These are phyloP conservation scores for Elongisporangium prolatum DNA, from an alignment of 352 stramenopile species.

Conservation along the genomic window DNA sequence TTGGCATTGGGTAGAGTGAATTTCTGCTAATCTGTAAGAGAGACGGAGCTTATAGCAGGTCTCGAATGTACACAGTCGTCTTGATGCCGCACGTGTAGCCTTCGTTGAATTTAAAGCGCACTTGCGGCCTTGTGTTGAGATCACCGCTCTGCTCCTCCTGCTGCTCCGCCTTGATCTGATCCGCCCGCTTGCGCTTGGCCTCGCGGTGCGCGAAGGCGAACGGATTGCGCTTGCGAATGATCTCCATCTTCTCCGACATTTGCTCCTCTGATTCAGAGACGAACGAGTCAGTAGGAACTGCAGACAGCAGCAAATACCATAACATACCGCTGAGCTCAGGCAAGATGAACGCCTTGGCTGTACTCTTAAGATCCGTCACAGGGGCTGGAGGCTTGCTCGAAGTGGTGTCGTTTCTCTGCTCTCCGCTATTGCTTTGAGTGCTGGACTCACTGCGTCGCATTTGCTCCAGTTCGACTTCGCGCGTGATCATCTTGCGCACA, in stretches of 20 bases:
- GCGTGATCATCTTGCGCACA: conserved; percentile 73
- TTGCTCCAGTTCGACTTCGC: conserved; percentile 76
- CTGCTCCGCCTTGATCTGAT: conserved; percentile 36
- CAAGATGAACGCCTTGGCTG: conserved; percentile 30
- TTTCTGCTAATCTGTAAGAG: not conserved
- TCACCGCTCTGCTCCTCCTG: conserved; percentile 19
- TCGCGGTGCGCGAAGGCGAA: conserved; percentile 82
- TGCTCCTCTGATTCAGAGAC: conserved; percentile 35
- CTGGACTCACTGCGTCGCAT: conserved; percentile 56
- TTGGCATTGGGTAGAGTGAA: too few species aligned
- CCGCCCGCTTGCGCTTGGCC: conserved; percentile 68
- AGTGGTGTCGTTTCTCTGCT: conserved; percentile 8
- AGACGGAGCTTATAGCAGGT: conserved; percentile 56
- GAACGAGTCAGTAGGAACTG: not conserved
- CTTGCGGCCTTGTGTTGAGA: conserved; percentile 24
- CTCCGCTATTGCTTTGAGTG: conserved; percentile 1
- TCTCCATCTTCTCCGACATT: conserved; percentile 55
- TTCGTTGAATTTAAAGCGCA: conserved; percentile 90
- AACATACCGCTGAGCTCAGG: conserved; percentile 52
- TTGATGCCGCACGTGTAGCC: conserved; percentile 89
- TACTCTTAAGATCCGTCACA: conserved; percentile 9
- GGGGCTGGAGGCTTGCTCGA: conserved; percentile 15
- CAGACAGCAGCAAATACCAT: not conserved
- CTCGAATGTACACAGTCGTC: conserved; percentile 80
- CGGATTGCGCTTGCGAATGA: conserved; percentile 62